A percentile compares a stretch with the other conserved stretches of the same genome.
These are phyloP conservation scores for Blastobotrys ciferrii DNA, from an alignment of 1,139 yeast genomes.

Conservation along the genomic window DNA sequence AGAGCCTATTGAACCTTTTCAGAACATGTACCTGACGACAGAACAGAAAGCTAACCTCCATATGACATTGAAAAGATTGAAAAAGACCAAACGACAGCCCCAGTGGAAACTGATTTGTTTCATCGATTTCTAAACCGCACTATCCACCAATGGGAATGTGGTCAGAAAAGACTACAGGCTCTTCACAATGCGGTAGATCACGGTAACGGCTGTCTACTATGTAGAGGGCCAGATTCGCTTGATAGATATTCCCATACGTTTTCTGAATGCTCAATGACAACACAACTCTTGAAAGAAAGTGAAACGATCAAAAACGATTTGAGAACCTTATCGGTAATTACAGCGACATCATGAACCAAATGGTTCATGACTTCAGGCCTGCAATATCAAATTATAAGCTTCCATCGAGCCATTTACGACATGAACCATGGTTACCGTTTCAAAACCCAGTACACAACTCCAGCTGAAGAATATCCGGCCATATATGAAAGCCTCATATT, in stretches of 20 bases:
- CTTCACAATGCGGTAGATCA: not conserved
- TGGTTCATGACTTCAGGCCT: not conserved
- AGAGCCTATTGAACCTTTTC: too few relatives aligned
- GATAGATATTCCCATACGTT: not conserved
- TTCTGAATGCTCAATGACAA: not conserved
- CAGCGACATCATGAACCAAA: not conserved
- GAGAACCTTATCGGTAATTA: not conserved
- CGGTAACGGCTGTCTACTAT: not conserved
- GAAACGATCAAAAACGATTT: not conserved
- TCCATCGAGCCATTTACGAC: not conserved
- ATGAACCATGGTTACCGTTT: not conserved
- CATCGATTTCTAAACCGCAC: not conserved
- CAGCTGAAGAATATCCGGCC: not conserved
- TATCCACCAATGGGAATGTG: not conserved
- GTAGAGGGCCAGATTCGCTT: not conserved
- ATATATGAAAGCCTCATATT: too few relatives aligned
- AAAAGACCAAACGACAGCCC: not conserved
- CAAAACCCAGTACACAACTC: not conserved
- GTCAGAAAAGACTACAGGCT: not conserved
- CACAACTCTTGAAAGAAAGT: not conserved
- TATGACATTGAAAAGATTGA: too few relatives aligned
- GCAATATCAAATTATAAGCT: not conserved
- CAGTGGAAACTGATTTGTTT: not conserved
- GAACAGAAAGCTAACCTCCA: too few relatives aligned
- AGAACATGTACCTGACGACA: too few relatives aligned